phyloP scores from a whole-genome alignment of 1,284 basidiomycete genomes.

The Ustilago cynodontis region DNA sequence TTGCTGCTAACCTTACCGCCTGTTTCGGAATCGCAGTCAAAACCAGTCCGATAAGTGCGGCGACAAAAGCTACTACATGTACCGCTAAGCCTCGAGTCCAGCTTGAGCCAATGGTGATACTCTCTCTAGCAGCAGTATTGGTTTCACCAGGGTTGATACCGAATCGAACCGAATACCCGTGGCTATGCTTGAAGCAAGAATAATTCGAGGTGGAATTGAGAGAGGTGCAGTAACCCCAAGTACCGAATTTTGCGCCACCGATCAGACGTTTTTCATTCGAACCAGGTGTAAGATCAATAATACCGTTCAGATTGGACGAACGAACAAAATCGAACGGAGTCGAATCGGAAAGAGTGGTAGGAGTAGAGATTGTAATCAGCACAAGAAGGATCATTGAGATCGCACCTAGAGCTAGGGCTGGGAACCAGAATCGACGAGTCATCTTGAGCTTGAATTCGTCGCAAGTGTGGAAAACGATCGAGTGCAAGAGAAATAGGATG shows the following conservation, averaged over 20 bases:
- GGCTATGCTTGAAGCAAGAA: constrained; percentile 42
- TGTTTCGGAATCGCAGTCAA: constrained; percentile 38
- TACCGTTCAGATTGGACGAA: constrained; percentile 17
- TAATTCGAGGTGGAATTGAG: constrained; percentile 20
- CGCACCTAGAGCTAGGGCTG: constrained; percentile 21
- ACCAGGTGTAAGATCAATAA: constrained; percentile 21
- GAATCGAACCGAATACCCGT: constrained; percentile 41
- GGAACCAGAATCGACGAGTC: constrained; percentile 29
- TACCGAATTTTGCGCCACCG: constrained; percentile 30
- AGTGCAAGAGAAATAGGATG: too few relatives aligned
- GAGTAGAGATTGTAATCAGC: constrained; percentile 45
- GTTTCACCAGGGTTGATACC: constrained; percentile 27
- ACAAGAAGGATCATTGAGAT: constrained; percentile 33
- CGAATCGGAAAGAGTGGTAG: constrained; percentile 42
- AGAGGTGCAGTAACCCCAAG: constrained; percentile 51
- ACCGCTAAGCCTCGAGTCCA: constrained; percentile 53
- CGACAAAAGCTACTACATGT: constrained; percentile 49
- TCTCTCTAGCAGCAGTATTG: constrained; percentile 17
- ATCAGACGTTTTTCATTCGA: constrained; percentile 28
- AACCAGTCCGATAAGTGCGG: constrained; percentile 26
- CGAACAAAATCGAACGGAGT: constrained; percentile 51
- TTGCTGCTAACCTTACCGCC: constrained; percentile 19
- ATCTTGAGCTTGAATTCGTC: constrained; percentile 13
- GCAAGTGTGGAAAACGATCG: too few relatives aligned
- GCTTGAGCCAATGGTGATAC: constrained; percentile 25